Evolutionary conservation across 441 rosid species (phyloP).

Genomic region (Adansonia rubrostipa): DNA sequence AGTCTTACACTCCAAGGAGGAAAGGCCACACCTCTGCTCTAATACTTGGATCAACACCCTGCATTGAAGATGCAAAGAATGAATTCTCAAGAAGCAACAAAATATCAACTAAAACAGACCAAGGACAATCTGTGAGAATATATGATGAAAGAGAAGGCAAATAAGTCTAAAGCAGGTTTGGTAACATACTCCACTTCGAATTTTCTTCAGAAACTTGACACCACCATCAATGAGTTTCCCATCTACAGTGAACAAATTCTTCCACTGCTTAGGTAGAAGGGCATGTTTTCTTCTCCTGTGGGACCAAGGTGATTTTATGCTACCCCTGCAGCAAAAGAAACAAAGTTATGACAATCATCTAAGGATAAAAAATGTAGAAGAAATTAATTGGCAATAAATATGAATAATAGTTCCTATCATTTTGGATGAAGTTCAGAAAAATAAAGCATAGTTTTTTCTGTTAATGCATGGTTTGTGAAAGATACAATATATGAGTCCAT

Average conservation of each 20-base stretch:
- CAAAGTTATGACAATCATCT: neutral
- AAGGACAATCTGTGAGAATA: conserved; percentile 10
- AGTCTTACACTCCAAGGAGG: conserved; percentile 88
- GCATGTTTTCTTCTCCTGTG: conserved; percentile 80
- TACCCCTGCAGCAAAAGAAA: conserved; percentile 49
- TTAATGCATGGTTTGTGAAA: neutral
- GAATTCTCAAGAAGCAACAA: conserved; percentile 3
- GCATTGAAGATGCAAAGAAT: conserved; percentile 31
- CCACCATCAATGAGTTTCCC: conserved; percentile 80
- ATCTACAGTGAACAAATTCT: conserved; percentile 65
- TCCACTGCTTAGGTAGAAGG: conserved; percentile 80
- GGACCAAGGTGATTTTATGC: conserved; percentile 89
- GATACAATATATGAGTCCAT: neutral
- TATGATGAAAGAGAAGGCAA: neutral
- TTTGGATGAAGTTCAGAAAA: conserved; percentile 15
- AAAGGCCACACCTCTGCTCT: conserved; percentile 96
- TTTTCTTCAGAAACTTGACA: conserved; percentile 81
- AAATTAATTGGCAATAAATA: neutral
- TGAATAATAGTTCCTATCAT: neutral
- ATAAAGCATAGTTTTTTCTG: neutral
- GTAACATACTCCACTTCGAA: conserved; percentile 80
- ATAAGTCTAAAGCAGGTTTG: conserved; percentile 20
- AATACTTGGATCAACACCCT: conserved; percentile 90
- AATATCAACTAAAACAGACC: conserved; percentile 6
- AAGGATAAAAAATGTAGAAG: neutral